These are phyloP conservation scores for Hanseniaspora uvarum DNA, from an alignment of 1,139 yeast species.

Conservation along the genomic window DNA sequence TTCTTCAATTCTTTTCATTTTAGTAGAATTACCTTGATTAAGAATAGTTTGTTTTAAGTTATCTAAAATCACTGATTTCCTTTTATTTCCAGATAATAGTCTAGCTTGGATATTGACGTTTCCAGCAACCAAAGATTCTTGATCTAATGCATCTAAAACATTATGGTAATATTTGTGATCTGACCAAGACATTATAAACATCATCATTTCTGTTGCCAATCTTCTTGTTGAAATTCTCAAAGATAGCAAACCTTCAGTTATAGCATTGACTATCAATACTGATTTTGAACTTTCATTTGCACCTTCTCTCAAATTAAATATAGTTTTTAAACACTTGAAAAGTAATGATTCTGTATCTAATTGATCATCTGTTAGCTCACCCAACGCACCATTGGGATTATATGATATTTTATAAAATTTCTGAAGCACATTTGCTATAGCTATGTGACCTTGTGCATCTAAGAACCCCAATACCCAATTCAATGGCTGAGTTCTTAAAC, in stretches of 20 bases:
- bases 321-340: constrained; percentile 53
- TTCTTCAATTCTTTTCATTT: constrained; percentile 59
- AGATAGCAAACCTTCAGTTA: constrained; percentile 51
- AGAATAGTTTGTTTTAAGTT: constrained; percentile 8
- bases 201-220: constrained; percentile 67
- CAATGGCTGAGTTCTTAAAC: constrained; percentile 81
- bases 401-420: constrained; percentile 26
- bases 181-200: constrained; percentile 44
- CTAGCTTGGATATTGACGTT: constrained; percentile 47
- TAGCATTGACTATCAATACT: constrained; percentile 45
- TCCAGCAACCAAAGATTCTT: constrained; percentile 41
- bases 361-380: constrained; percentile 28
- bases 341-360: constrained; percentile 51
- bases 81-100: constrained; percentile 29
- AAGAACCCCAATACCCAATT: constrained; percentile 80
- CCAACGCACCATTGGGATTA: constrained; percentile 25
- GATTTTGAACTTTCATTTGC: constrained; percentile 46
- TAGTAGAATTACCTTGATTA: constrained; percentile 25
- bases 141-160: constrained; percentile 51
- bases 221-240: constrained; percentile 63
- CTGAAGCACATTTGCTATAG: constrained; percentile 52
- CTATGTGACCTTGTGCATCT: constrained; percentile 80
- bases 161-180: constrained; percentile 52
- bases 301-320: constrained; percentile 48
- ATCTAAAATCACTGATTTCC: constrained; percentile 24